A percentile compares a stretch with the other conserved stretches of the same genome.
Conservation (phyloP, 495 filamentous ascomycete genomes). For the Daldinia decipiens region DNA sequence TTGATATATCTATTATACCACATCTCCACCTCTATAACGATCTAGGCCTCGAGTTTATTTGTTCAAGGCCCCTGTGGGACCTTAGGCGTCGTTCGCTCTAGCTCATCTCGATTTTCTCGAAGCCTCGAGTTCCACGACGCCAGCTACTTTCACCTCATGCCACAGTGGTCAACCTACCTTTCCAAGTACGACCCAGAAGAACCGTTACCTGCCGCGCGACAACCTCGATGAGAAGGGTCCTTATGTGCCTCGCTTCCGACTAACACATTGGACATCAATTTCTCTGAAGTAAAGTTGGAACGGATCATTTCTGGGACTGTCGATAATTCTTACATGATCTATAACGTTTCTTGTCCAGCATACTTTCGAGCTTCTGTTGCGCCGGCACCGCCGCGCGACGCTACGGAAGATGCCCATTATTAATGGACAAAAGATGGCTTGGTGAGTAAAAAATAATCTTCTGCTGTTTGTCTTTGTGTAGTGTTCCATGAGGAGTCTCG, state of each 20-base stretch:
- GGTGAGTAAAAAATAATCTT: constrained; percentile 54
- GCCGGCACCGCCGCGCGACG: constrained; percentile 20
- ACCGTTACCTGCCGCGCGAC: constrained; percentile 15
- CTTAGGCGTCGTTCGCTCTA: constrained; percentile 9
- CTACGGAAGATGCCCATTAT: constrained; percentile 62
- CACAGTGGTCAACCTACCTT: constrained; percentile 7
- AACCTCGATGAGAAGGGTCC: constrained; percentile 7
- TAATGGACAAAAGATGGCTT: constrained; percentile 68
- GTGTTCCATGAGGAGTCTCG: constrained; percentile 18
- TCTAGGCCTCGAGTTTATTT: constrained; percentile 4
- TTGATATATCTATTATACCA: constrained; percentile 23
- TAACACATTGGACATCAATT: constrained; percentile 5
- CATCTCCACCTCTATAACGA: constrained; percentile 7
- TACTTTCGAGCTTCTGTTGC: constrained; percentile 16
- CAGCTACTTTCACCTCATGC: constrained; percentile 26
- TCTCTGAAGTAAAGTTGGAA: constrained; percentile 20
- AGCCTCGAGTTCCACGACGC: constrained; percentile 28
- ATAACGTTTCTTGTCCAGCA: constrained; percentile 11
- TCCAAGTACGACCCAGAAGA: constrained; percentile 6
- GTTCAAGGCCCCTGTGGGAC: constrained; percentile 21
- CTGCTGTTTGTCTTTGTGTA: constrained; percentile 18
- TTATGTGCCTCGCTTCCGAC: constrained; percentile 4
- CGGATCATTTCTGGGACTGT: neutral
- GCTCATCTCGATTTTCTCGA: constrained; percentile 11
- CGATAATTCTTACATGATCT: constrained; percentile 17